Evolutionary conservation across 2,329 filamentous ascomycete genomes (phyloP), one percentile per base, ranked within the genome.

Genomic region (Cercospora zeina): DNA sequence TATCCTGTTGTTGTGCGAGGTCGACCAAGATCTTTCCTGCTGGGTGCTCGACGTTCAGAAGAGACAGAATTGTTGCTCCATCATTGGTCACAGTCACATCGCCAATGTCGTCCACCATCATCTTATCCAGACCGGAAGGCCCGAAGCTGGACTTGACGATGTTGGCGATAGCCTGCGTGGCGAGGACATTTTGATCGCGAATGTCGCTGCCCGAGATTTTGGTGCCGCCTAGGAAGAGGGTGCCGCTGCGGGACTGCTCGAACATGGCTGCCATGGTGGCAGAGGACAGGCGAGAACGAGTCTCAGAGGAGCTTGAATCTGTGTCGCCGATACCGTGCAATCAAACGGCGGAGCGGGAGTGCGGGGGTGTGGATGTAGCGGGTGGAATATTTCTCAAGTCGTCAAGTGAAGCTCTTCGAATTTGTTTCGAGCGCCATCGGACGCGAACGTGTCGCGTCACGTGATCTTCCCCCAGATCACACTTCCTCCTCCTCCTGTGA

Each of bases 101-200:
- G 75, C 95, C 95, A 77, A 99, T 97, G 77, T 99, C 95, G 80
- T 99, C 95, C 72, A 99, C 95, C 95, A 99, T 97, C 95, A 99
- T 99, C 86, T 99, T 99, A 78, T 99, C 95, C 69, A 99, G 85
- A 54, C 95, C 95, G 66, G 91, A 96, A 56, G 95, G 95, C 60
- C 95, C 95, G 76, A 99, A 99, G 14, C 95, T 99, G 79, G 91
- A 96, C 83, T 96, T 97, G 78, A 99, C 92, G 63, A 99, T 93
- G 87, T 97, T 99, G 73, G 95, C 89, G 74, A 99, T 97, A 63
- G 93, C 92, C 77, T 97, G 92, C 50, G 95, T 97, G 70, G 95
- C 95, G 70, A 92, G 86, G 54, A 97, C 95, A 83, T 97, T 97
- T 80, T 97, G 93, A 77, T 99, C 95, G 76, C 95, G 87, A 77